Percentiles rank a stretch among this genome's conserved stretches.
These are phyloP conservation scores for Capsella rubella DNA, from an alignment of 441 rosid species.

Conservation along the genomic window DNA sequence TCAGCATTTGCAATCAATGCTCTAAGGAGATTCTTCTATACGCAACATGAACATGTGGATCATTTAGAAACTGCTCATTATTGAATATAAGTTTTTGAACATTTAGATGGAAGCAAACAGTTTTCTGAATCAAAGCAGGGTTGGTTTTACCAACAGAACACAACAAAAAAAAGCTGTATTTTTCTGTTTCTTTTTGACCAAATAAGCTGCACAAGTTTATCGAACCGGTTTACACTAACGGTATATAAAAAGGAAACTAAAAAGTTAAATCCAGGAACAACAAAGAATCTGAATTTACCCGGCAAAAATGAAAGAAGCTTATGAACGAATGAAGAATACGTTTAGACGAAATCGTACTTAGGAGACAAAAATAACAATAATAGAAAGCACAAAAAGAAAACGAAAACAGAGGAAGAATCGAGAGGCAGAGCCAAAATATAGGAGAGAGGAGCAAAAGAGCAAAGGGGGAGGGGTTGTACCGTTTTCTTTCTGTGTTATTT, in stretches of 20 bases:
- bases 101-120: neutral
- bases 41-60: conserved; percentile 41
- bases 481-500: conserved; percentile 20
- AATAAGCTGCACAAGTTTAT: conserved; percentile 2
- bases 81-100: neutral
- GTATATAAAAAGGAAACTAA: neutral
- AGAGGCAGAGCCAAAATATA: conserved; percentile 38
- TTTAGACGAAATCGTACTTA: neutral
- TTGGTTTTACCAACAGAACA: conserved; percentile 21
- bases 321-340: conserved; percentile 44
- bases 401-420: conserved; percentile 36
- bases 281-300: conserved; percentile 41
- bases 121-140: conserved; percentile 29
- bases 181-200: neutral
- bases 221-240: neutral
- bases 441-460: conserved; percentile 34
- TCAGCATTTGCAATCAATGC: conserved; percentile 30
- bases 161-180: conserved; percentile 17
- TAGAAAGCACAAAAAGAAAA: conserved; percentile 20
- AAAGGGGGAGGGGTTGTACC: conserved; percentile 16
- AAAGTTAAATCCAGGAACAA: neutral
- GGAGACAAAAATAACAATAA: conserved; percentile 25
- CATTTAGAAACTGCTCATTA: conserved; percentile 2
- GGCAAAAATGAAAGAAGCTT: conserved; percentile 10
- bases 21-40: conserved; percentile 7